phyloP scores from a whole-genome alignment of 495 filamentous ascomycete genomes.

The Talaromyces wortmannii region DNA sequence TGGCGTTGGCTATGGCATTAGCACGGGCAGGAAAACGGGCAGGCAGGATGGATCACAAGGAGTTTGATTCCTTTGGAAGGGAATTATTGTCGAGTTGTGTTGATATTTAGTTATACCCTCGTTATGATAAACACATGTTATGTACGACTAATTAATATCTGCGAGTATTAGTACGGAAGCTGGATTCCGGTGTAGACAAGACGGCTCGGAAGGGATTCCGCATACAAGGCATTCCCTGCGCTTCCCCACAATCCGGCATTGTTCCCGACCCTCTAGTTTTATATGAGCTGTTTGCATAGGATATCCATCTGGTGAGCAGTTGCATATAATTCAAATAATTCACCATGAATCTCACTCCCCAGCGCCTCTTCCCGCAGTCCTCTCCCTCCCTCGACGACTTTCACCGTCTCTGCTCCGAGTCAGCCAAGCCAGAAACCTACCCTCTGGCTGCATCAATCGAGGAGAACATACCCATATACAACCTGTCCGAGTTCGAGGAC shows the following conservation, averaged over 20 bases:
- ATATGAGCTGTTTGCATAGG: too few relatives aligned
- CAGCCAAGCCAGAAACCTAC: constrained; percentile 24
- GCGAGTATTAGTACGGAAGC: not conserved
- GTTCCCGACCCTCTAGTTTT: too few relatives aligned
- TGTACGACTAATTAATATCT: not conserved
- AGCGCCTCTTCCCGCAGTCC: too few relatives aligned
- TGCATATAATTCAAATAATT: too few relatives aligned
- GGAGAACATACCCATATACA: constrained; percentile 48
- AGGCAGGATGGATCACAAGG: too few relatives aligned
- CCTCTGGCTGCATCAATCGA: constrained; percentile 31
- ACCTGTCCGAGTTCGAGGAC: constrained; percentile 18
- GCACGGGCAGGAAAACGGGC: too few relatives aligned
- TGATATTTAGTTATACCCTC: not conserved
- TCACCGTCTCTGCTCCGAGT: constrained; percentile 32
- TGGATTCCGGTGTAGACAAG: not conserved
- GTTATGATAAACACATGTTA: not conserved
- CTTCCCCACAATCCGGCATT: too few relatives aligned
- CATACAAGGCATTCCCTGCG: too few relatives aligned
- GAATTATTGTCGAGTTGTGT: not conserved
- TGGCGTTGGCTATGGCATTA: too few relatives aligned
- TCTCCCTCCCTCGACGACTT: constrained; percentile 24
- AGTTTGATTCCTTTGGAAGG: not conserved
- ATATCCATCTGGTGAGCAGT: too few relatives aligned
- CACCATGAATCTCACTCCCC: too few relatives aligned
- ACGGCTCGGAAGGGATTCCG: too few relatives aligned